Evolutionary conservation across 108 stramenopile genomes (phyloP).

Genomic region (Nitzschia sp.): DNA sequence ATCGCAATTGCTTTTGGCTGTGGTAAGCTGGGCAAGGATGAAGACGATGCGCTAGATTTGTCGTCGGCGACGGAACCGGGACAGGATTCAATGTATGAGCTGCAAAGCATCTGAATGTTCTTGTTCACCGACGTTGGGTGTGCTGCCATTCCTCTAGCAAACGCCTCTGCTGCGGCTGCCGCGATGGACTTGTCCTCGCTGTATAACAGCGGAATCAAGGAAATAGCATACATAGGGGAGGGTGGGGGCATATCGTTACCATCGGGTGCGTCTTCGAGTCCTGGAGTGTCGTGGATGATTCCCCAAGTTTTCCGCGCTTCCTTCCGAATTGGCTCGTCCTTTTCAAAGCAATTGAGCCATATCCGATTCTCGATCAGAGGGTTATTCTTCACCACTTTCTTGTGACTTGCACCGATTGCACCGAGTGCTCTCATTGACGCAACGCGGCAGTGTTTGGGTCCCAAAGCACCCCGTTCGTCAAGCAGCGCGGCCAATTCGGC

Average conservation of each 20-base stretch:
- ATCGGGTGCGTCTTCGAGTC: conserved; percentile 8
- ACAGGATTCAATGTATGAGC: conserved; percentile 70
- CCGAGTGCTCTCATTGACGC: conserved; percentile 77
- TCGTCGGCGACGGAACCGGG: conserved; percentile 48
- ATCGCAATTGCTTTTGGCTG: conserved; percentile 12
- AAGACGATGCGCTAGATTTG: conserved; percentile 10
- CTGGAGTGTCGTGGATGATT: conserved; percentile 42
- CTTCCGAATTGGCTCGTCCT: conserved; percentile 54
- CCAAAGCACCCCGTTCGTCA: conserved; percentile 78
- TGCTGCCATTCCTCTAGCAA: conserved; percentile 65
- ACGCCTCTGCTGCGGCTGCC: conserved; percentile 68
- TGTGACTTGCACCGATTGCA: conserved; percentile 57
- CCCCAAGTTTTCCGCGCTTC: conserved; percentile 76
- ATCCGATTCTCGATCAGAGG: conserved; percentile 86
- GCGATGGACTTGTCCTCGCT: conserved; percentile 61
- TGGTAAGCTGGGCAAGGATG: not conserved
- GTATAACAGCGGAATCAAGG: conserved; percentile 76
- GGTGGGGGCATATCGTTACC: conserved; percentile 50
- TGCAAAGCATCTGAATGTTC: conserved; percentile 70
- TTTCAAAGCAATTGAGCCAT: conserved; percentile 81
- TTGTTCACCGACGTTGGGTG: conserved; percentile 62
- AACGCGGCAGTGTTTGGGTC: conserved; percentile 63
- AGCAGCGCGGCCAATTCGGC: conserved; percentile 80
- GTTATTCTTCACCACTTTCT: conserved; percentile 70
- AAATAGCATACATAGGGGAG: conserved; percentile 79